These are phyloP conservation scores for Butyriboletus loyo DNA, from an alignment of 768 basidiomycete species.

Conservation along the genomic window DNA sequence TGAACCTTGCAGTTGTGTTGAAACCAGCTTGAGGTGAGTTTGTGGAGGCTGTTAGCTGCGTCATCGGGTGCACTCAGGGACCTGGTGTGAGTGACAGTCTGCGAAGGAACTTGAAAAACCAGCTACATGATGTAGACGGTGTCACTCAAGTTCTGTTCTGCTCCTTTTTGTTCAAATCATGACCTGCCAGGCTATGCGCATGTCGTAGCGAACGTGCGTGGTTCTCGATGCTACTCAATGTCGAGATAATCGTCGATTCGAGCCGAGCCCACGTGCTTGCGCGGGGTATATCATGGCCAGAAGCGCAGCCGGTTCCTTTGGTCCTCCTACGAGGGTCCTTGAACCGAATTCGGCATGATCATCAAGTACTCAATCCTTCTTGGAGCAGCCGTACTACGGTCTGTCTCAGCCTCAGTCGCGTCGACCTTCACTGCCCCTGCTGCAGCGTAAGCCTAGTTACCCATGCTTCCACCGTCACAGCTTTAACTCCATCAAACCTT, in stretches of 20 bases:
- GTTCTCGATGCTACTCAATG: too few species aligned
- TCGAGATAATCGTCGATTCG: too few species aligned
- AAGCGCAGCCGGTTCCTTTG: not conserved
- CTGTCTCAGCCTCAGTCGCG: constrained; percentile 21
- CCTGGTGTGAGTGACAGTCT: too few species aligned
- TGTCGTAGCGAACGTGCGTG: too few species aligned
- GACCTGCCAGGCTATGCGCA: too few species aligned
- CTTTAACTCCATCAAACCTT: not conserved
- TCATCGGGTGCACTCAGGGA: too few species aligned
- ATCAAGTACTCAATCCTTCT: constrained; percentile 13
- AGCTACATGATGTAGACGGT: too few species aligned
- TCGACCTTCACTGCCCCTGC: constrained; percentile 31
- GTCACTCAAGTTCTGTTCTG: too few species aligned
- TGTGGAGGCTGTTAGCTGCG: not conserved
- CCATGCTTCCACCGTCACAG: not conserved
- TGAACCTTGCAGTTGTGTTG: not conserved
- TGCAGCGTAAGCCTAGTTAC: constrained; percentile 19
- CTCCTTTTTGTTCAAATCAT: too few species aligned
- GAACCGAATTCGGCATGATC: constrained; percentile 11
- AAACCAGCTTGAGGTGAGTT: not conserved
- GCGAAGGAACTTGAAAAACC: too few species aligned
- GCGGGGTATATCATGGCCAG: not conserved
- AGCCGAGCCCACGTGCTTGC: not conserved
- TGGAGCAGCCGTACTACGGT: constrained; percentile 9
- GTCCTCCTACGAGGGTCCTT: not conserved